Conservation (phyloP, 2,329 filamentous ascomycete species). For the Coleophoma cylindrospora region DNA sequence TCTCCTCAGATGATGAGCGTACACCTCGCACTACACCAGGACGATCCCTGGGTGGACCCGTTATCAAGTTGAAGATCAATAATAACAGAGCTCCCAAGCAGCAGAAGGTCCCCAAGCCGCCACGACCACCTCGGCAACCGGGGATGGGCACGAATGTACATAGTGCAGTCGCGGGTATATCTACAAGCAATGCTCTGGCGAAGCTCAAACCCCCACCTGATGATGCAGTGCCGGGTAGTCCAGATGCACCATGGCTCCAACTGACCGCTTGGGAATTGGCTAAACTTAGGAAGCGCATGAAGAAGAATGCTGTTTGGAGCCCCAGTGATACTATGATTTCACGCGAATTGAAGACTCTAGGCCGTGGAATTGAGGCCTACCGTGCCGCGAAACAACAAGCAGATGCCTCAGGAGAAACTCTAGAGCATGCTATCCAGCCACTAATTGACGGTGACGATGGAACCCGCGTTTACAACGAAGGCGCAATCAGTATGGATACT, state of each 20-base stretch:
- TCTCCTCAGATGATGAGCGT: slow-evolving; percentile 16
- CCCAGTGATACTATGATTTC: slow-evolving; percentile 84
- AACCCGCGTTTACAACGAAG: slow-evolving; percentile 50
- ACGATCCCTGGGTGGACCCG: slow-evolving; percentile 10
- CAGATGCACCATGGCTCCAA: slow-evolving; percentile 60
- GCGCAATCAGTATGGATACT: slow-evolving; percentile 48
- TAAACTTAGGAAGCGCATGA: slow-evolving; percentile 76
- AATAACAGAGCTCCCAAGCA: slow-evolving; percentile 12
- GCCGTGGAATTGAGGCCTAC: slow-evolving; percentile 61
- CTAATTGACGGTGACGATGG: slow-evolving; percentile 21
- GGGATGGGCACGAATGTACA: slow-evolving; percentile 30
- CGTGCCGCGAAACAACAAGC: slow-evolving; percentile 58
- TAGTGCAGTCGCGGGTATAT: slow-evolving; percentile 28
- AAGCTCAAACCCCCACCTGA: slow-evolving; percentile 52
- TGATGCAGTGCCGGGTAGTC: slow-evolving; percentile 51
- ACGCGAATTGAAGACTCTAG: slow-evolving; percentile 67
- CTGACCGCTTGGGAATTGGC: slow-evolving; percentile 62
- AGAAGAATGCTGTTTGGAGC: slow-evolving; percentile 84
- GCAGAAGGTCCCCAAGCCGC: slow-evolving; percentile 16
- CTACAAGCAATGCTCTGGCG: slow-evolving; percentile 28
- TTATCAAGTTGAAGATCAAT: slow-evolving; percentile 25
- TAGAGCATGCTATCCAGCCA: slow-evolving; percentile 38
- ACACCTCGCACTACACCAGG: slow-evolving; percentile 19
- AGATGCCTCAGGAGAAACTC: slow-evolving; percentile 58
- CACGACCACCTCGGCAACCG: slow-evolving; percentile 22